phyloP scores from a whole-genome alignment of 805 yeast species.

The baker's yeast (Saccharomyces cerevisiae) region DNA sequence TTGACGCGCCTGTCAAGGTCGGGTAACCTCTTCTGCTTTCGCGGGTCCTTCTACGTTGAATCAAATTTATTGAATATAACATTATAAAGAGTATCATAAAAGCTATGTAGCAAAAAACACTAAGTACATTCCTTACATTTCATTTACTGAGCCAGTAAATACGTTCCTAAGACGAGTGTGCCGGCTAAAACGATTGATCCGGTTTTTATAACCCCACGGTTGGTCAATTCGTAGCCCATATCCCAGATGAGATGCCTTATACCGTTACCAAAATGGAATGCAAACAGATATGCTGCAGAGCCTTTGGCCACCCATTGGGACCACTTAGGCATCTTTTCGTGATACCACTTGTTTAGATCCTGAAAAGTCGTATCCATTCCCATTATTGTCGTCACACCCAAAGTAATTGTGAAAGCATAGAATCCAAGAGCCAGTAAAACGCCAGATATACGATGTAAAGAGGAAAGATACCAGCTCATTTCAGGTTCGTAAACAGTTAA shows the following conservation, averaged over 20 bases:
- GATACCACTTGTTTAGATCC: slow-evolving; percentile 31
- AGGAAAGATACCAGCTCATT: slow-evolving; percentile 72
- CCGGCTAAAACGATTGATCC: slow-evolving; percentile 77
- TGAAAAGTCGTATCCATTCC: slow-evolving; percentile 40
- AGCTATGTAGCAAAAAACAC: neutral
- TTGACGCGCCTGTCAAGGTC: neutral
- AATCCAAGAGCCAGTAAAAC: slow-evolving; percentile 71
- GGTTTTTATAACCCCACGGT: slow-evolving; percentile 85
- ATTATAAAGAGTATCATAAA: neutral
- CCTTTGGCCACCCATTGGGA: slow-evolving; percentile 61
- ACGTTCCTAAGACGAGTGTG: slow-evolving; percentile 48
- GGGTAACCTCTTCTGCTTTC: neutral
- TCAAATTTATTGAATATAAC: neutral
- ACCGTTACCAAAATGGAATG: slow-evolving; percentile 81
- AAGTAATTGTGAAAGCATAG: slow-evolving; percentile 68
- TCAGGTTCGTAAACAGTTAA: slow-evolving; percentile 85
- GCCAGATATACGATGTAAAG: slow-evolving; percentile 83
- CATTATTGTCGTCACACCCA: slow-evolving; percentile 58
- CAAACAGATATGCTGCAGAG: slow-evolving; percentile 71
- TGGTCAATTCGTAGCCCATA: slow-evolving; percentile 65
- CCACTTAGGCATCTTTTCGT: slow-evolving; percentile 55
- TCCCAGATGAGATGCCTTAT: slow-evolving; percentile 94
- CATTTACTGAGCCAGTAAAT: slow-evolving; percentile 32
- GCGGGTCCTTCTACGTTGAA: neutral
- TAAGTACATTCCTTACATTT: neutral